These are phyloP conservation scores for Didymella lethalis DNA, from an alignment of 2,329 filamentous ascomycete species.

Conservation along the genomic window DNA sequence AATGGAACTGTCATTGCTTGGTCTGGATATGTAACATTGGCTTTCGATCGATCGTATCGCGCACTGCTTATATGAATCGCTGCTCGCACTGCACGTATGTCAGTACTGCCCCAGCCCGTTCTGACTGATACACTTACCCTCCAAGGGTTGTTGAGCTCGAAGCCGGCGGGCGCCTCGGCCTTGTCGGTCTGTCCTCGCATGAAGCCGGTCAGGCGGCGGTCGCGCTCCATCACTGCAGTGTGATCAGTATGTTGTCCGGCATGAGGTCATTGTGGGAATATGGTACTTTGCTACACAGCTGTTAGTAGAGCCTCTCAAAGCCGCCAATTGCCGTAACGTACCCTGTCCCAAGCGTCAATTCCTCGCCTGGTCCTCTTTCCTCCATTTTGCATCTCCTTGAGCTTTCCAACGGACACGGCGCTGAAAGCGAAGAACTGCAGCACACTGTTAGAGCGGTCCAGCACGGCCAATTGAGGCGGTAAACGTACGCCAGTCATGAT, in stretches of 20 bases:
- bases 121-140: constrained; percentile 59
- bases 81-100: constrained; percentile 48
- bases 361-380: constrained; percentile 68
- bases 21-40: constrained; percentile 26
- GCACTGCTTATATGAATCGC: constrained; percentile 44
- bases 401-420: constrained; percentile 64
- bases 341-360: constrained; percentile 70
- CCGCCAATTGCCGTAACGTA: constrained; percentile 50
- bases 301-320: constrained; percentile 51
- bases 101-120: constrained; percentile 26
- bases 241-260: constrained; percentile 43
- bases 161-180: constrained; percentile 65
- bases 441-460: constrained; percentile 29
- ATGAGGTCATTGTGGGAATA: constrained; percentile 42
- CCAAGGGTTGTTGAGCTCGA: constrained; percentile 73
- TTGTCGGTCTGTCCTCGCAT: constrained; percentile 69
- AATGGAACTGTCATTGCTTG: constrained; percentile 24
- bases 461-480: constrained; percentile 20
- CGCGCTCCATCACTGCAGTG: constrained; percentile 70
- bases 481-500: constrained; percentile 67
- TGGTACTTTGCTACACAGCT: constrained; percentile 62
- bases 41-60: constrained; percentile 17
- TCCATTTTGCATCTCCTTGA: constrained; percentile 68
- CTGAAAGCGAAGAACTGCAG: constrained; percentile 67
- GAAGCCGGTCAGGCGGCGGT: constrained; percentile 68